A percentile compares a stretch with the other conserved stretches of the same genome.
Conservation (phyloP, 306 rosid genomes). For the Spatholobus suberectus region DNA sequence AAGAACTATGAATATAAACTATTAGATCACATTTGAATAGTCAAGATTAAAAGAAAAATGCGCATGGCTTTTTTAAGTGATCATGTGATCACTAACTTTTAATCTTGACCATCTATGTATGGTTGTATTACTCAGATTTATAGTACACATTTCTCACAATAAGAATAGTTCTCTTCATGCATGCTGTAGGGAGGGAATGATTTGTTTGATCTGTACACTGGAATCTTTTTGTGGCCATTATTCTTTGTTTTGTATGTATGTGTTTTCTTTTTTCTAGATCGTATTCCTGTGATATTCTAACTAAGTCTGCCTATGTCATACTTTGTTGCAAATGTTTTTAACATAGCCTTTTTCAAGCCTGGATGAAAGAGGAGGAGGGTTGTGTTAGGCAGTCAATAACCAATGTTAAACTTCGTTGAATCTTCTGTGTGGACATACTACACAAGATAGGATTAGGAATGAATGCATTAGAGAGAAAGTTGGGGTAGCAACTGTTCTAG, state of each 20-base stretch:
- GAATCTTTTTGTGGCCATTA: conserved; percentile 4
- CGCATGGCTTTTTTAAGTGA: not conserved
- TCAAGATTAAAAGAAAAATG: not conserved
- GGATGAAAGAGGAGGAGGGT: not conserved
- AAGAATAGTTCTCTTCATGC: not conserved
- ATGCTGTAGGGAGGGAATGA: not conserved
- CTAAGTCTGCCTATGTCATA: not conserved
- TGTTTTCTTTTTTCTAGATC: conserved; percentile 3
- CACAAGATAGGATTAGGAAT: not conserved
- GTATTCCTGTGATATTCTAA: not conserved
- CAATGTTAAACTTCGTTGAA: not conserved
- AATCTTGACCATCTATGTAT: not conserved
- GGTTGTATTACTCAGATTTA: not conserved
- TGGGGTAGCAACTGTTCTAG: not conserved
- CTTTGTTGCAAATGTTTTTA: not conserved
- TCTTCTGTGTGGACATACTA: not conserved
- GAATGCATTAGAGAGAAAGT: not conserved
- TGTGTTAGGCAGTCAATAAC: not conserved
- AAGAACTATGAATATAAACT: not conserved
- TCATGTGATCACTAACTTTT: not conserved
- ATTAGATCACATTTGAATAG: no score
- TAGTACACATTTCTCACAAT: not conserved
- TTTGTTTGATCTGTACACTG: not conserved
- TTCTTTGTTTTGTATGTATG: not conserved
- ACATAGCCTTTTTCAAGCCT: not conserved